phyloP scores from a whole-genome alignment of 2,329 filamentous ascomycete species.

The Aureobasidium melanogenum region DNA sequence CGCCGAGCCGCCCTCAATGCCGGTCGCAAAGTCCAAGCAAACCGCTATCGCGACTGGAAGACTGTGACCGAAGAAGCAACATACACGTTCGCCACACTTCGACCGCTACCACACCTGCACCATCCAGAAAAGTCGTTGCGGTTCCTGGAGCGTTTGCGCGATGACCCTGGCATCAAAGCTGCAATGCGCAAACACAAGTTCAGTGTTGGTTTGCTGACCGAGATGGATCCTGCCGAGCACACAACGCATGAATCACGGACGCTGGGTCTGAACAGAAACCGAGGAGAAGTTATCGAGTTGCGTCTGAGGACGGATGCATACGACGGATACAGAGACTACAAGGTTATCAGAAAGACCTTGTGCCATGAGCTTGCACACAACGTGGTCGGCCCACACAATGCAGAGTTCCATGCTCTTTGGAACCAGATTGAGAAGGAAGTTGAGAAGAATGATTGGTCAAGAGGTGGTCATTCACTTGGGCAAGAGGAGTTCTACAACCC shows the following conservation, averaged over 20 bases:
- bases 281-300: constrained; percentile 83
- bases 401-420: constrained; percentile 82
- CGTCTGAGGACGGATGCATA: constrained; percentile 86
- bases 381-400: constrained; percentile 74
- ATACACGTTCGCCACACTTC: constrained; percentile 75
- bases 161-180: constrained; percentile 76
- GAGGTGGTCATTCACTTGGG: constrained; percentile 56
- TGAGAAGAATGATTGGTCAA: constrained; percentile 66
- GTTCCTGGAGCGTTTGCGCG: constrained; percentile 66
- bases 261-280: constrained; percentile 78
- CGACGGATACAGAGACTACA: constrained; percentile 89
- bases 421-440: constrained; percentile 83
- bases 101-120: constrained; percentile 69
- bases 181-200: constrained; percentile 81
- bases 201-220: constrained; percentile 75
- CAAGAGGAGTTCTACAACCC: constrained; percentile 51
- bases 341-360: constrained; percentile 79
- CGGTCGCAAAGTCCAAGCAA: constrained; percentile 28
- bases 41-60: constrained; percentile 35
- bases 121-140: constrained; percentile 60
- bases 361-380: constrained; percentile 96
- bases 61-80: constrained; percentile 48
- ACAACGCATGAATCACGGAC: constrained; percentile 76
- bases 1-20: constrained; percentile 31
- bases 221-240: constrained; percentile 86